Base-by-base conservation (phyloP, 179 eudicot genomes). In the Camellia oleifera region DNA sequence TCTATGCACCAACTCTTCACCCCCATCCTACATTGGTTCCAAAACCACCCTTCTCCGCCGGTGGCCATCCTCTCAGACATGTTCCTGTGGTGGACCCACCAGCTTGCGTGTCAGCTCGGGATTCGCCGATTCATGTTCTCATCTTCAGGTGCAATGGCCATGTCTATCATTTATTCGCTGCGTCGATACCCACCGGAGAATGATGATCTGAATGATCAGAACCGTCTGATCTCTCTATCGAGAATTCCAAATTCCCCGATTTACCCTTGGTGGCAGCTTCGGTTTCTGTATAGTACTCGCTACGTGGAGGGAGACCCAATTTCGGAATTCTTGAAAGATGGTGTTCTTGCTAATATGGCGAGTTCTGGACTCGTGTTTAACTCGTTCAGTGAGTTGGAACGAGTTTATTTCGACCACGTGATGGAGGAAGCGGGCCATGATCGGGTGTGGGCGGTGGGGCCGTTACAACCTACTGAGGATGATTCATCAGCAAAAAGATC, bases 41-140 rank as follows among this genome's bases (percentile, higher is more conserved):
- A 66, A 13, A 57, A 81, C 83, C 91, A 93, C 81, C 89, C 84
- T 5, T 83, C 83, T 3, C 98, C 98, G 17, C 97, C 98, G 14
- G 79, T 68, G 7, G 89, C 89, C 23, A 88, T 93, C 12, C 1
- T 93, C 10, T 92, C 93, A 61, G 98, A 93, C 74, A 83, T 89
- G 78, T 93, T 93, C 80, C 86, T 92, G 7, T 96, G 97, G 14
- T 92, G 84, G 81, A 90, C 93, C 23, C 84, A 88, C 46, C 32
- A 32, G 0, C 79, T 89, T 54, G 92, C 92, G 3, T 0, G 26
- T 20, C 65, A 82, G 62, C 83, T 91, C n/a, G 57, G 81, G 17
- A 84, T 93, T 40, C 91, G 82, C 0, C 77, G 91, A 46, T 54
- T 86, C 18, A 87, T 81, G 2, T 93, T 90, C 72, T 92, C 85